Evolutionary conservation across 1,139 yeast species (phyloP).

Genomic region (Debaryomyces subglobosus): DNA sequence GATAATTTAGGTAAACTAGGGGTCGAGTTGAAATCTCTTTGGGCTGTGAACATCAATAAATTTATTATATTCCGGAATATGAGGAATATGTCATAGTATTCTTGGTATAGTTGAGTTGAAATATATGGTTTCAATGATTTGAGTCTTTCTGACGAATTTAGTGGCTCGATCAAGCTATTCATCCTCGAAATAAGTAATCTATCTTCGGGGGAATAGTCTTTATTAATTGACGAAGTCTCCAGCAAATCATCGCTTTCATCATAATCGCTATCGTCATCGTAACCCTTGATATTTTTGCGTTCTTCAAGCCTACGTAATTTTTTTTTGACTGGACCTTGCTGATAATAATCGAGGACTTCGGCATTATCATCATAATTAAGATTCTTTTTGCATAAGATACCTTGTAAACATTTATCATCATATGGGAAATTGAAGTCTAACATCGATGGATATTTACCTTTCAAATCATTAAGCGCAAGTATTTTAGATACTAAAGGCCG

Average conservation of each 20-base stretch:
- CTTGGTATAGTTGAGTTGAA: conserved; percentile 28
- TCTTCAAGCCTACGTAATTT: not conserved
- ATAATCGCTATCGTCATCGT: conserved; percentile 4
- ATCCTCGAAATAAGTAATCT: not conserved
- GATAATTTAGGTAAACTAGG: conserved; percentile 24
- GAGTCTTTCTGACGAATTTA: conserved; percentile 29
- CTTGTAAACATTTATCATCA: not conserved
- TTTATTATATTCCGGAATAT: conserved; percentile 30
- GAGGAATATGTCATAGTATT: conserved; percentile 34
- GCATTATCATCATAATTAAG: not conserved
- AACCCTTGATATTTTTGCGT: not conserved
- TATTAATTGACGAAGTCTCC: not conserved
- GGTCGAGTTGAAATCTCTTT: not conserved
- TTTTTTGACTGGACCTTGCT: not conserved
- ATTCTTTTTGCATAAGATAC: not conserved
- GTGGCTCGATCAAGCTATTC: conserved; percentile 21
- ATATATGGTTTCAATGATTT: conserved; percentile 28
- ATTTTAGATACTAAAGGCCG: conserved; percentile 43
- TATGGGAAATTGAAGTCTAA: conserved; percentile 16
- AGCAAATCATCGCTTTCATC: not conserved
- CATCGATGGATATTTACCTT: conserved; percentile 27
- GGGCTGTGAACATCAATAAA: conserved; percentile 15
- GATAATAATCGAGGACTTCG: not conserved
- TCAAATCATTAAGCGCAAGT: conserved; percentile 35
- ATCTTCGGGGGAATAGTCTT: not conserved